Evolutionary conservation across 2,329 filamentous ascomycete species (phyloP), one percentile per base, ranked within the genome.

Genomic region (Aspergillus aculeatinus): DNA sequence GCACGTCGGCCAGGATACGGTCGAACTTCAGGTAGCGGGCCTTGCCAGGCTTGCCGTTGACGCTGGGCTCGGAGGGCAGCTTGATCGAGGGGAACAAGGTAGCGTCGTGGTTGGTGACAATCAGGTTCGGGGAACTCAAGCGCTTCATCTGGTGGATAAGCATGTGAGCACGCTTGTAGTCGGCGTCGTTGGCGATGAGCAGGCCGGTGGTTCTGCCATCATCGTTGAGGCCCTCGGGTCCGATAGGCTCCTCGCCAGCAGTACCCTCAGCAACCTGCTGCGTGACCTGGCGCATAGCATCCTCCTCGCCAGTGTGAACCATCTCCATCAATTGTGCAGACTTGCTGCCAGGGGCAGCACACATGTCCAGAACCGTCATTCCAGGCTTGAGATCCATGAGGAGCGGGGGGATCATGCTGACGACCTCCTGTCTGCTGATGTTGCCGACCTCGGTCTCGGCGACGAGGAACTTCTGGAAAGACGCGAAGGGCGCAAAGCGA

Each of bases 361-460:
- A 99, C 81, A 99, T 88, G 76, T 99, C 95, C 68, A 99, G 80
- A 10, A 97, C 93, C 1, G 89, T 90, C 89, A 97, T 96, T 56
- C 93, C 91, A 4, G 95, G 93, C 68, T 87, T 87, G 54, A 98
- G 83, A 71, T 98, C 93, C 82, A 99, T 90, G 69, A 98, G 83
- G 68, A 98, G 84, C 27, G 95, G 95, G 27, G 95, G 95, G 64
- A 99, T 98, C 95, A 99, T 99, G 81, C 92, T 96, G 71, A 99
- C 95, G 49, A 96, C 89, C 80, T 99, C 95, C 78, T 99, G 95
- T 70, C 95, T 87, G 77, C 91, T 96, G 71, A 99, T 98, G 76
- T 98, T 99, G 70, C 95, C 95, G 23, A 98, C 92, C 59, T 90
- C 92, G 4, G 95, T 97, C 82, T 99, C 95, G 55, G 94, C 96